Percentiles rank a stretch among this genome's conserved stretches.
phyloP scores from a whole-genome alignment of 768 basidiomycete species.

The Termitomyces sp. region DNA sequence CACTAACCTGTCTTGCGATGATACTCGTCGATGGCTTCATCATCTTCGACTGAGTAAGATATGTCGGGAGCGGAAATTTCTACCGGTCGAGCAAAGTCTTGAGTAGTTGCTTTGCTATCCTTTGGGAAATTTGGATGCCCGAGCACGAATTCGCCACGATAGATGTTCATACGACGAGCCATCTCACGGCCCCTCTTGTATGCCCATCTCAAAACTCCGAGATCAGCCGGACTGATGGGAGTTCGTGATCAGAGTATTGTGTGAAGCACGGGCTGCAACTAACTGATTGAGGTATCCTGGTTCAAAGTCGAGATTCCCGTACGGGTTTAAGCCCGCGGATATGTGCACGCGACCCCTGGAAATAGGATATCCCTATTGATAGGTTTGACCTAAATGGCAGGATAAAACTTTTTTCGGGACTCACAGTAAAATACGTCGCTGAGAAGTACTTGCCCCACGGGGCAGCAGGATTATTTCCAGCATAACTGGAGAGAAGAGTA shows the following conservation, averaged over 20 bases:
- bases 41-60: conserved; percentile 40
- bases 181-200: conserved; percentile 60
- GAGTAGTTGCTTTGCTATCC: conserved; percentile 30
- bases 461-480: conserved; percentile 18
- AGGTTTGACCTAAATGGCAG: conserved; percentile 2
- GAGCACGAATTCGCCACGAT: conserved; percentile 35
- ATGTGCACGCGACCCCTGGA: conserved; percentile 52
- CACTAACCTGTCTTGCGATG: conserved; percentile 32
- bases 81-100: conserved; percentile 27
- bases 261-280: conserved; percentile 14
- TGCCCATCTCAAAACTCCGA: conserved; percentile 44
- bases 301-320: conserved; percentile 44
- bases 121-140: conserved; percentile 38
- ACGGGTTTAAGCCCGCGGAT: conserved; percentile 36
- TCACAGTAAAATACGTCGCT: conserved; percentile 19
- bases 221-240: conserved; percentile 35
- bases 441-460: conserved; percentile 28
- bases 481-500: conserved; percentile 12
- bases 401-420: conserved; percentile 20
- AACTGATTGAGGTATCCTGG: conserved; percentile 45
- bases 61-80: conserved; percentile 34
- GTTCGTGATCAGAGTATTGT: neutral
- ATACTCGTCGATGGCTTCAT: conserved; percentile 41
- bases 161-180: conserved; percentile 49
- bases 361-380: conserved; percentile 40